A percentile compares a stretch with the other conserved stretches of the same genome.
These are phyloP conservation scores for Drosera capensis DNA, from an alignment of 148 eudicot genomes.

Conservation along the genomic window DNA sequence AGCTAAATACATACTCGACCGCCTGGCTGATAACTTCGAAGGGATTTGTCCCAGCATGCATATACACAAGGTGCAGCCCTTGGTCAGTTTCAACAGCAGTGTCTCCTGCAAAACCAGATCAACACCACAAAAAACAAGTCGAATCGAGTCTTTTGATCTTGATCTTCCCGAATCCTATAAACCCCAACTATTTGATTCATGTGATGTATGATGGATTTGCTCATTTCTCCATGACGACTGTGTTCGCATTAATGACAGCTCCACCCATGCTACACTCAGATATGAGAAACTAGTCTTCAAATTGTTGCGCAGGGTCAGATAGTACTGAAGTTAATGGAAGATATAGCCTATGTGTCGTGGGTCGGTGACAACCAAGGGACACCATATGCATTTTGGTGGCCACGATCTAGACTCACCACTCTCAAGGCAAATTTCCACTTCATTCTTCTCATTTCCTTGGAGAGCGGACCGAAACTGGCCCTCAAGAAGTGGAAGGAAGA, in stretches of 20 bases:
- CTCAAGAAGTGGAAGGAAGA: conserved; percentile 80
- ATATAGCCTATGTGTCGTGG: conserved; percentile 6
- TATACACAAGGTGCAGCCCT: conserved; percentile 67
- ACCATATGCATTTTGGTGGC: background rate
- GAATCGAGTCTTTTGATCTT: conserved; percentile 20
- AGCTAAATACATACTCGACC: conserved; percentile 43
- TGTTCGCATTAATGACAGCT: conserved; percentile 7
- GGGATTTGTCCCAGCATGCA: conserved; percentile 85
- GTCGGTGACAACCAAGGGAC: background rate
- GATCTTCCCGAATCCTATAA: conserved; percentile 4
- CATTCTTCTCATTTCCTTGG: conserved; percentile 77
- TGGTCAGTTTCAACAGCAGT: conserved; percentile 56
- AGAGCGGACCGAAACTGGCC: conserved; percentile 92
- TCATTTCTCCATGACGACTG: conserved; percentile 18
- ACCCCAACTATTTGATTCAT: conserved; percentile 11
- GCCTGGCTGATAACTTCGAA: conserved; percentile 69
- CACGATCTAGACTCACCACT: conserved; percentile 64
- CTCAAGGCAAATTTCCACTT: conserved; percentile 87
- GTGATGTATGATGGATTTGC: conserved; percentile 10
- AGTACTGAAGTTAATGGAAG: conserved; percentile 11
- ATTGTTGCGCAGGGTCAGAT: conserved; percentile 6
- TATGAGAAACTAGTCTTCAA: conserved; percentile 11
- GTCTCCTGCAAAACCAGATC: conserved; percentile 58
- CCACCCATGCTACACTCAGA: conserved; percentile 9
- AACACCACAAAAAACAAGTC: conserved; percentile 22